Percentiles rank a stretch among this genome's conserved stretches.
Evolutionary conservation across 2,329 filamentous ascomycete genomes (phyloP).

Genomic region (Cladobotryum protrusum): DNA sequence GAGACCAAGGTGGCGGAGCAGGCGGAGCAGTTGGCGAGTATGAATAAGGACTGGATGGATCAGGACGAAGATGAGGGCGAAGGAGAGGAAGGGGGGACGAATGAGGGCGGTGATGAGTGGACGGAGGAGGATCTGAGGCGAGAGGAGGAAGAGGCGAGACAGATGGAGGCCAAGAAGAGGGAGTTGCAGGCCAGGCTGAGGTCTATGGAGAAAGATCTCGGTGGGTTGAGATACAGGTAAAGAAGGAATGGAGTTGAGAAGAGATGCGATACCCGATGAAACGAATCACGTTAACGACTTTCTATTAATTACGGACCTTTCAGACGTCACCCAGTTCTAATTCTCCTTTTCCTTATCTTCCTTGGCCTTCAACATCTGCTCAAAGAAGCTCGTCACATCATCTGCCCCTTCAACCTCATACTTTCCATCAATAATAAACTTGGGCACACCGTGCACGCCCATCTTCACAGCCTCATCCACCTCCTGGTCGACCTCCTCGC

Average conservation of each 20-base stretch:
- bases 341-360: conserved; percentile 15
- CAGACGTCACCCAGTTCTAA: too few species aligned
- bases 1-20: conserved; percentile 76
- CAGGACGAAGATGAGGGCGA: conserved; percentile 51
- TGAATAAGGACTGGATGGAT: conserved; percentile 60
- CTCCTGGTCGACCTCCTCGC: conserved; percentile 50
- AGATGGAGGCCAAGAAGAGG: conserved; percentile 50
- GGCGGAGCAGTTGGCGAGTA: conserved; percentile 61
- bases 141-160: conserved; percentile 61
- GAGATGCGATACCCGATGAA: conserved; percentile 6
- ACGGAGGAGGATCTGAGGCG: conserved; percentile 63
- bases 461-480: conserved; percentile 45
- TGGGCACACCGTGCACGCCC: conserved; percentile 61
- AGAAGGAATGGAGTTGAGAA: background rate
- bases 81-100: conserved; percentile 41
- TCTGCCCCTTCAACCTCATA: conserved; percentile 67
- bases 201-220: conserved; percentile 51
- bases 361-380: conserved; percentile 53
- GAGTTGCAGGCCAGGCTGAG: conserved; percentile 48
- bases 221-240: conserved; percentile 49
- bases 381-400: conserved; percentile 60
- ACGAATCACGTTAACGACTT: background rate
- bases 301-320: background rate
- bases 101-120: conserved; percentile 42
- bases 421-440: conserved; percentile 64